Evolutionary conservation across 805 yeast species (phyloP), one percentile per base, ranked within the genome.

Genomic region (Ogataea neopini): DNA sequence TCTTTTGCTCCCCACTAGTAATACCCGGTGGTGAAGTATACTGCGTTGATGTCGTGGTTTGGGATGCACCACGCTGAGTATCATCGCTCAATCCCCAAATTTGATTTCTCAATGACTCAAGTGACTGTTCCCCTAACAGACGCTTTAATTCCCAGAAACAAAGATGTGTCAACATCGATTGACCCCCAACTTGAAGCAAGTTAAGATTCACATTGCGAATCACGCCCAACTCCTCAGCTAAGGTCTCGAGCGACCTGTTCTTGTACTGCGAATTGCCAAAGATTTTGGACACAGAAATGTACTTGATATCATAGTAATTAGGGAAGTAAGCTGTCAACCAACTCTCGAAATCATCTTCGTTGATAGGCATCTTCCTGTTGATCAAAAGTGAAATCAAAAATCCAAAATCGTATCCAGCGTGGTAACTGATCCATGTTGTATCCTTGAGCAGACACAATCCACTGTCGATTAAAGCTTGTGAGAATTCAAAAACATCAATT

Each of bases 371-470:
- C 41, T 75, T 69, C 42, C 80, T 78, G 66, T 88, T 88, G 57
- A 84, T 80, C 62, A 92, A 73, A 54, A 89, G 73, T 41, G 95
- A 81, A 13, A 90, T 70, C 50, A 94, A 72, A 65, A 91, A 91
- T 1, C 98, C 99, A 63, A 91, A 79, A 66, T 94, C 99, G 67
- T 94, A 94, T 10, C 98, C 99, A 6, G 80, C 84, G 65, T 94
- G 97, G 69, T 86, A 94, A 51, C 96, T 85, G 44, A 89, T 75
- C 99, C 99, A 94, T 44, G 84, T 81, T 39, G 88, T 79, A 29
- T 77, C 69, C 23, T 76, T 74, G 57, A 88, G 83, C 58, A 94
- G 71, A 30, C 91, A 78, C 53, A 94, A 72, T 0, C 99, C 99
- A 40, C 96, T 86, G 49, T 88, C 88, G 50, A 85, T 86, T 61